phyloP scores from a whole-genome alignment of 768 basidiomycete genomes.

The Leccinum incarnatum region DNA sequence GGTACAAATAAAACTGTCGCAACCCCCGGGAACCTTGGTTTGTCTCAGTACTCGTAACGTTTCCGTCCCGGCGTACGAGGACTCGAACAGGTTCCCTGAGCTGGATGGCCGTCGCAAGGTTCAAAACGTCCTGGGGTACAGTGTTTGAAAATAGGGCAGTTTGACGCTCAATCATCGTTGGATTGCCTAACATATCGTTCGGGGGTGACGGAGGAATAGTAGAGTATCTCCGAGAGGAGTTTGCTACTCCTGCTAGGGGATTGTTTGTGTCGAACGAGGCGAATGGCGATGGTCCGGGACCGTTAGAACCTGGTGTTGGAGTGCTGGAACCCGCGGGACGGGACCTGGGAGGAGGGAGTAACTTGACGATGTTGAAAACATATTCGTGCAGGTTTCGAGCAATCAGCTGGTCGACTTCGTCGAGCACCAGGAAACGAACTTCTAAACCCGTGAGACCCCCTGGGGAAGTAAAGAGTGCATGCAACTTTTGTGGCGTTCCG shows the following conservation, averaged over 20 bases:
- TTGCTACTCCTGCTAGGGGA: constrained; percentile 33
- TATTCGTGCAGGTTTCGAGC: constrained; percentile 95
- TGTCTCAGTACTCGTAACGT: constrained; percentile 67
- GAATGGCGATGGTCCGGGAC: constrained; percentile 42
- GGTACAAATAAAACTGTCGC: constrained; percentile 94
- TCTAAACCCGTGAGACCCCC: constrained; percentile 79
- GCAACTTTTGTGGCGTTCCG: constrained; percentile 94
- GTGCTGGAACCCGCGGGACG: constrained; percentile 44
- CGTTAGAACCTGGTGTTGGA: constrained; percentile 32
- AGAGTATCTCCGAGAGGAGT: constrained; percentile 58
- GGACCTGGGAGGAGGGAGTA: constrained; percentile 85
- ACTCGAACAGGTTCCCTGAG: constrained; percentile 96
- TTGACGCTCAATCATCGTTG: constrained; percentile 67
- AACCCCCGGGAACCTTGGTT: constrained; percentile 76
- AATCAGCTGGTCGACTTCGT: constrained; percentile 97
- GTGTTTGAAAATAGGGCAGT: constrained; percentile 97
- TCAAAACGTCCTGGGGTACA: constrained; percentile 96
- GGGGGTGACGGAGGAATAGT: constrained; percentile 47
- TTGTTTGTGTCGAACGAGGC: constrained; percentile 45
- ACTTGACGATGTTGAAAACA: constrained; percentile 89
- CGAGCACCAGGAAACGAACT: constrained; percentile 90
- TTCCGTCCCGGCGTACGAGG: constrained; percentile 90
- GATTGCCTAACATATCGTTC: constrained; percentile 34
- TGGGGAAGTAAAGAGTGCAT: constrained; percentile 82
- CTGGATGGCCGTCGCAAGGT: constrained; percentile 89